Evolutionary conservation across 768 basidiomycete genomes (phyloP).

Genomic region (Termitomyces sp.): DNA sequence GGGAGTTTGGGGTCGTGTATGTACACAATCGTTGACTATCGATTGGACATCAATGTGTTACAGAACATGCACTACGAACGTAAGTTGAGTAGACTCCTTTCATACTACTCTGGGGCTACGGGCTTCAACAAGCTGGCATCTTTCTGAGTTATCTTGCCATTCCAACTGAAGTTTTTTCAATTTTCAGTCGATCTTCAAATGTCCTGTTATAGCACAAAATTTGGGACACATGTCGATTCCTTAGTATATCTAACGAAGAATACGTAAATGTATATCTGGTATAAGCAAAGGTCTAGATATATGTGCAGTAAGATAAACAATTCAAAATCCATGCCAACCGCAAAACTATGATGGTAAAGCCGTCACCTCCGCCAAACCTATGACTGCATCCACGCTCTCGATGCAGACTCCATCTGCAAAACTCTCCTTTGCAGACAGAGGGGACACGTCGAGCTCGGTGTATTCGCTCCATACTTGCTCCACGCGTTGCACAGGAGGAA

Average conservation of each 20-base stretch:
- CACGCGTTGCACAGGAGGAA: conserved; percentile 50
- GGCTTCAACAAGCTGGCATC: not conserved
- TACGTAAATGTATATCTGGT: not conserved
- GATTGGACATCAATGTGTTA: not conserved
- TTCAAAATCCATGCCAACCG: not conserved
- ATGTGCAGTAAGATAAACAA: conserved; percentile 1
- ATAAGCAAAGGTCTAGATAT: conserved; percentile 3
- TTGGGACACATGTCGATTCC: not conserved
- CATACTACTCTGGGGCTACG: too few relatives aligned
- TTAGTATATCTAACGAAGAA: not conserved
- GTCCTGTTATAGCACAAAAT: not conserved
- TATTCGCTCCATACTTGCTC: conserved; percentile 67
- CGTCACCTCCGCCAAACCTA: conserved; percentile 41
- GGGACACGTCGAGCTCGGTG: conserved; percentile 59
- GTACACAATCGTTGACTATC: not conserved
- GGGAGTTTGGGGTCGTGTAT: not conserved
- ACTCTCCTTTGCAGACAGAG: conserved; percentile 68
- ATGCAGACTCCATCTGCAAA: conserved; percentile 56
- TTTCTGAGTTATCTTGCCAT: too few relatives aligned
- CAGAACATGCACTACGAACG: not conserved
- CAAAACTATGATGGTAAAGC: not conserved
- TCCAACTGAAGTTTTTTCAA: too few relatives aligned
- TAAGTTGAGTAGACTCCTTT: too few relatives aligned
- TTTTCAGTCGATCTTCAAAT: not conserved
- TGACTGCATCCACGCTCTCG: conserved; percentile 51